Evolutionary conservation across 1,284 basidiomycete species (phyloP).

Genomic region (Ganoderma lucidum): DNA sequence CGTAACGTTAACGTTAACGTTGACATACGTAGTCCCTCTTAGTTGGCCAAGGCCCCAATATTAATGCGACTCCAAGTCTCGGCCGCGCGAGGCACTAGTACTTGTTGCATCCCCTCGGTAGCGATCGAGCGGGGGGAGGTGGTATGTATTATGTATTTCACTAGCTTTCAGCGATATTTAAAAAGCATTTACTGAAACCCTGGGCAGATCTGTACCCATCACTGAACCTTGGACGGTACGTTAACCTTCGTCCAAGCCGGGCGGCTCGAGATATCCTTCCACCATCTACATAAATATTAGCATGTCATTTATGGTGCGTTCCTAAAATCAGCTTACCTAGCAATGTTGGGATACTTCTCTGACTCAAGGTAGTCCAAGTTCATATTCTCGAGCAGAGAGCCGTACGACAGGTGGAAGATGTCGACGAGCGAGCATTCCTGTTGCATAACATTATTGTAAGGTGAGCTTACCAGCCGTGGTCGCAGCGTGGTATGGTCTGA

Average conservation of each 20-base stretch:
- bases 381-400: conserved; percentile 35
- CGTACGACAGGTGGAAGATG: conserved; percentile 61
- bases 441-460: background rate
- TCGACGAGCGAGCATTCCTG: conserved; percentile 58
- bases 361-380: conserved; percentile 35
- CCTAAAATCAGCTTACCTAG: conserved; percentile 26
- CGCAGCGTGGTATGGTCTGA: background rate
- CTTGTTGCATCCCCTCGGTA: too few relatives aligned
- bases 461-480: background rate
- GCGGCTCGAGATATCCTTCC: conserved; percentile 44
- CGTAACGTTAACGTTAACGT: too few relatives aligned
- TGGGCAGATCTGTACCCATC: background rate
- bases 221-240: background rate
- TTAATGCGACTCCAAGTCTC: too few relatives aligned
- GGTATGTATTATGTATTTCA: background rate
- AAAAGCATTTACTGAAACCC: background rate
- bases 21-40: too few relatives aligned
- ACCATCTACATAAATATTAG: background rate
- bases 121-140: background rate
- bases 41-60: too few relatives aligned
- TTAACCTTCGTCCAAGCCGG: conserved; percentile 46
- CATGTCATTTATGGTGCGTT: background rate
- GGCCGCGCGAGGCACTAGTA: too few relatives aligned
- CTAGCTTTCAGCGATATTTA: background rate
- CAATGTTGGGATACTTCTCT: conserved; percentile 41